Evolutionary conservation across 225 moss, liverwort and hornwort species (phyloP), one percentile per base, ranked within the genome.

Genomic region (Physcomitrium patens): DNA sequence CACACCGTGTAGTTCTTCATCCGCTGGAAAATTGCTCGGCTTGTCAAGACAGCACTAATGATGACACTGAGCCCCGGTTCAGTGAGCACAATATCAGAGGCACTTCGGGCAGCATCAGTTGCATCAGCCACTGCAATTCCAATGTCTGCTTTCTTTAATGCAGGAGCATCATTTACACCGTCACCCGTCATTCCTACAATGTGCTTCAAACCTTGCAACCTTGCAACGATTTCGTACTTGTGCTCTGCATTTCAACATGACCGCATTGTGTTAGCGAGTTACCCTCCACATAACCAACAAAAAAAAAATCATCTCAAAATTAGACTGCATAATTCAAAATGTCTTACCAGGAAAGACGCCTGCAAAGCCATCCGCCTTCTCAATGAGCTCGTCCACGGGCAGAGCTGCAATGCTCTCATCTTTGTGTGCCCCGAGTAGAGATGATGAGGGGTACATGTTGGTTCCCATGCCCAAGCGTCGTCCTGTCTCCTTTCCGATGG

Each of bases 21-120:
- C 11, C 91, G 71, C 80, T 91, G 91, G 71, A 91, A 91, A 51
- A 91, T 93, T 59, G 82, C 82, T 68, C 91, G 77, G 61, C 86
- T 89, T 1, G 91, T 91, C 51, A 91, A 67, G 46, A 91, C 86
- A 24, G 91, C 91, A 70, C 78, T 84, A 68, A 93, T 90, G 22
- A 93, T 93, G 15, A 93, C 92, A 43, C 92, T 93, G 28, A 93
- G 78, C n/a, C 93, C 93, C 10, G 93, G 93, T 66, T 93, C 91
- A 8, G 93, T 93, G 27, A 93, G 76, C 61, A 93, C 93, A 49
- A 93, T 93, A 47, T 93, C 93, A 1, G 93, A 82, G 1, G 91
- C 93, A 69, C 89, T 78, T 1, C 91, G 79, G 20, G 93, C 91
- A 17, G 93, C 93, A 58, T 93, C 93, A 0, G 93, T 93, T 17